phyloP scores from a whole-genome alignment of 2,329 filamentous ascomycete genomes.

The Penicillium sp. region DNA sequence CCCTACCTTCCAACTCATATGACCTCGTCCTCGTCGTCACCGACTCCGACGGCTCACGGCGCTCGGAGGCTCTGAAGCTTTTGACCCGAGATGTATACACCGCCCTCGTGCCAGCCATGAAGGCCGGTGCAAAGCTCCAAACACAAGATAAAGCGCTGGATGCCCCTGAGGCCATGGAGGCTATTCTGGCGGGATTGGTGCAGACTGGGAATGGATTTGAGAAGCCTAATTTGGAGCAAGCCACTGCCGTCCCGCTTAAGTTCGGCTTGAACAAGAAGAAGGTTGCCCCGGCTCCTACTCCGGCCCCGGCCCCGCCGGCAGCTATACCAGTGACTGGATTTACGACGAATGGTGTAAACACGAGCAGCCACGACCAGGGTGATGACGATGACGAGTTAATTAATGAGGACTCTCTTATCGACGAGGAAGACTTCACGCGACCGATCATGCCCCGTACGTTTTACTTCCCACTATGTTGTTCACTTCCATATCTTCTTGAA shows the following conservation, averaged over 20 bases:
- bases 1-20: constrained; percentile 77
- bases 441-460: constrained; percentile 80
- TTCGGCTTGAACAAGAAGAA: constrained; percentile 67
- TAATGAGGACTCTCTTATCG: constrained; percentile 85
- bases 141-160: constrained; percentile 69
- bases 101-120: constrained; percentile 71
- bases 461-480: background rate
- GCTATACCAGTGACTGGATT: constrained; percentile 43
- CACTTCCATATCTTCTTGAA: background rate
- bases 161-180: constrained; percentile 38
- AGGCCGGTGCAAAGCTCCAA: constrained; percentile 62
- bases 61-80: constrained; percentile 65
- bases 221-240: constrained; percentile 69
- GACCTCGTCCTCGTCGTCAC: constrained; percentile 83
- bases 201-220: constrained; percentile 61
- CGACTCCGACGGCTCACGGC: constrained; percentile 70
- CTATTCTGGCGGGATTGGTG: constrained; percentile 28
- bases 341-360: constrained; percentile 37
- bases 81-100: constrained; percentile 71
- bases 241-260: constrained; percentile 64
- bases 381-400: constrained; percentile 85
- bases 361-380: constrained; percentile 52
- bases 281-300: constrained; percentile 12
- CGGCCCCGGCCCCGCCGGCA: constrained; percentile 10
- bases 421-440: constrained; percentile 78